phyloP scores from a whole-genome alignment of 768 basidiomycete genomes.

The Amanita exitialis region DNA sequence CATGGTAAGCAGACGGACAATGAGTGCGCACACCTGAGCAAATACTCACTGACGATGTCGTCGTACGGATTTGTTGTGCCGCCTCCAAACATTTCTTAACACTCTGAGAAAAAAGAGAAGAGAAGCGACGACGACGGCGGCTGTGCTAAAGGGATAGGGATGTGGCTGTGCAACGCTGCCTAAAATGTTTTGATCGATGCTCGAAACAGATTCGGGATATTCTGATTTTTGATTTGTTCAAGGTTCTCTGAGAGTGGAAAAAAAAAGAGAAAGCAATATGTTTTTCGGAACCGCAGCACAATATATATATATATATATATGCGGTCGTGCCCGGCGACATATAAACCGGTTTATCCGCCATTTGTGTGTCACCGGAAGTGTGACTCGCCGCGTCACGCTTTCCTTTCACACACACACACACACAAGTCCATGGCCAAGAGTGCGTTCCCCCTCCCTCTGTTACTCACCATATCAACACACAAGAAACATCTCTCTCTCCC shows the following conservation, averaged over 20 bases:
- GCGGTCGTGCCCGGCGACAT: no score
- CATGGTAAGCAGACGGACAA: not conserved
- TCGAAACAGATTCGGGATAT: no score
- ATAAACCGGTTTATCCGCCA: no score
- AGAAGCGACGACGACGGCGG: not conserved
- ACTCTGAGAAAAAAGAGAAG: conserved; percentile 8
- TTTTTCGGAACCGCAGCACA: no score
- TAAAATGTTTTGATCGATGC: no score
- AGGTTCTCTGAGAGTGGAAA: no score
- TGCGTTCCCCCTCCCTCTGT: conserved; percentile 16
- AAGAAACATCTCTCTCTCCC: conserved; percentile 5
- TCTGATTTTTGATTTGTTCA: no score
- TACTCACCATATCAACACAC: conserved; percentile 1
- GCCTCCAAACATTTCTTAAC: conserved; percentile 57
- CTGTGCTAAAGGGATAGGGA: not conserved
- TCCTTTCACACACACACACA: no score
- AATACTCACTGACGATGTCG: conserved; percentile 75
- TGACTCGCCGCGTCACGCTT: no score
- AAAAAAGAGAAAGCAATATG: no score
- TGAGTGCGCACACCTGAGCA: not conserved
- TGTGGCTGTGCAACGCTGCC: conserved; percentile 21
- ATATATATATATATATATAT: no score
- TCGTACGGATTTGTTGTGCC: conserved; percentile 72
- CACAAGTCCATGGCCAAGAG: conserved; percentile 39
- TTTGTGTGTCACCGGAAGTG: no score